Evolutionary conservation across 1,139 yeast genomes (phyloP).

Genomic region (Yamadazyma kanchanaburiensis): DNA sequence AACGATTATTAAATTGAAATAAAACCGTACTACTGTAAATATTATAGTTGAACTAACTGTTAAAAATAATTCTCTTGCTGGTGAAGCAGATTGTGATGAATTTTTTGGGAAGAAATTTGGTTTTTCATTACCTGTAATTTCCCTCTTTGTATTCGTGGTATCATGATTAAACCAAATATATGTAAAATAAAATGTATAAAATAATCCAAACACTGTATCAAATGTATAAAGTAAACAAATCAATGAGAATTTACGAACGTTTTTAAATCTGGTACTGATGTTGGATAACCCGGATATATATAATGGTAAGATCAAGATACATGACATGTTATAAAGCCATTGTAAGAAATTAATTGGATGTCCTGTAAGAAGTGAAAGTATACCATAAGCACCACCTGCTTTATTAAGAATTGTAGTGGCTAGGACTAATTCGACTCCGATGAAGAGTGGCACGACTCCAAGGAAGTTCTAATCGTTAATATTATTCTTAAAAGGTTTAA

Average conservation of each 20-base stretch:
- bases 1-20: constrained; percentile 62
- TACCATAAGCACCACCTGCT: constrained; percentile 85
- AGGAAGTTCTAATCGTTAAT: constrained; percentile 43
- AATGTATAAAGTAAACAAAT: constrained; percentile 60
- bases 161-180: constrained; percentile 68
- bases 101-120: constrained; percentile 4
- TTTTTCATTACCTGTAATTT: constrained; percentile 2
- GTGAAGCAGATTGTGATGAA: constrained; percentile 60
- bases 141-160: constrained; percentile 9
- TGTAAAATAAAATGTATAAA: constrained; percentile 73
- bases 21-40: constrained; percentile 54
- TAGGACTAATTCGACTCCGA: constrained; percentile 84
- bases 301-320: constrained; percentile 62
- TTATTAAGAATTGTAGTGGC: constrained; percentile 81
- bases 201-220: constrained; percentile 65
- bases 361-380: constrained; percentile 82
- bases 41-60: constrained; percentile 56
- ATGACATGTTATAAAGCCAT: constrained; percentile 73
- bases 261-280: constrained; percentile 25
- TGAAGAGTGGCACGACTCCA: constrained; percentile 68
- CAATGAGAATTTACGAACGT: constrained; percentile 48
- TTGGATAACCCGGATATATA: constrained; percentile 60
- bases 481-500: background rate
- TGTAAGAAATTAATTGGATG: constrained; percentile 83
- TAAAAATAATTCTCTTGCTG: constrained; percentile 66